These are phyloP conservation scores for Ustilago esculenta DNA, from an alignment of 1,284 basidiomycete species.

Conservation along the genomic window DNA sequence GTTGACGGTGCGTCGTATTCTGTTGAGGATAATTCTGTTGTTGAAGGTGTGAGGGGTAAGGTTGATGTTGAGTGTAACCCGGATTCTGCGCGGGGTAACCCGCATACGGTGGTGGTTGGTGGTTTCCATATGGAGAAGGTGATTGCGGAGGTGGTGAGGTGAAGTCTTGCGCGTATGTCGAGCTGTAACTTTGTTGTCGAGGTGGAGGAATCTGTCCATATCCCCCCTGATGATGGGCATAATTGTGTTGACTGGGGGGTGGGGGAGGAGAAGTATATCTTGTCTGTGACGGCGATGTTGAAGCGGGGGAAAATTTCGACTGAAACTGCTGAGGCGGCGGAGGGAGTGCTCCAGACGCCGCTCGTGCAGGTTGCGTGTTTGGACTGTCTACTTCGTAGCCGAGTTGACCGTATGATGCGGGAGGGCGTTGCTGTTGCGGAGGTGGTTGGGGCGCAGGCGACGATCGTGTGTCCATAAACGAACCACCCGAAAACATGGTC, in stretches of 20 bases:
- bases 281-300: conserved; percentile 12
- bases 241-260: neutral
- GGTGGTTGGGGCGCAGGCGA: conserved; percentile 17
- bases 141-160: conserved; percentile 11
- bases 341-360: conserved; percentile 13
- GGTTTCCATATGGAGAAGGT: no score
- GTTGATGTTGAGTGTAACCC: no score
- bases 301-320: conserved; percentile 7
- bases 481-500: conserved; percentile 38
- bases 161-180: conserved; percentile 12
- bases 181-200: conserved; percentile 14
- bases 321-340: conserved; percentile 37
- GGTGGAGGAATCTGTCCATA: conserved; percentile 15
- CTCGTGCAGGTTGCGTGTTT: conserved; percentile 1
- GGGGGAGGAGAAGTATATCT: conserved; percentile 31
- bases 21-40: no score
- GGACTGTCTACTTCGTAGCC: conserved; percentile 9
- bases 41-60: no score
- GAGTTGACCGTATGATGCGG: conserved; percentile 12
- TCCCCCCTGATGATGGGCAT: neutral
- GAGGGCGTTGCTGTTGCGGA: conserved; percentile 7
- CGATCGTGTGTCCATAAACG: conserved; percentile 28
- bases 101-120: no score
- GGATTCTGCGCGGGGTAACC: no score
- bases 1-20: no score